These are phyloP conservation scores for Phytopythium ostracodes DNA, from an alignment of 352 stramenopile genomes.

Conservation along the genomic window DNA sequence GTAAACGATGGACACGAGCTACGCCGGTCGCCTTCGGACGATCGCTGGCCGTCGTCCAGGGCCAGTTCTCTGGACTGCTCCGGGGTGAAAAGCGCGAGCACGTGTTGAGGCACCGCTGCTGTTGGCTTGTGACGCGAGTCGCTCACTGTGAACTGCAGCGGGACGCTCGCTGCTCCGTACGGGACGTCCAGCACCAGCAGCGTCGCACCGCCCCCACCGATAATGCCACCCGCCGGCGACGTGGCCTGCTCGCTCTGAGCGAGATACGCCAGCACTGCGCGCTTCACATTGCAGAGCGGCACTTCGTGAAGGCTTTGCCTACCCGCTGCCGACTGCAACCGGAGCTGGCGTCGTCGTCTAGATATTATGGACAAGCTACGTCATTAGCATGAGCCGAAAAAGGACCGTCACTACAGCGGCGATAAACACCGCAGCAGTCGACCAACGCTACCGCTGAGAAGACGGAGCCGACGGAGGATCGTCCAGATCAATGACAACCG, in stretches of 20 bases:
- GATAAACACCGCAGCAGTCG: background rate
- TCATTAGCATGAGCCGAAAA: background rate
- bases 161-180: background rate
- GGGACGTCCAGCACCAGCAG: conserved; percentile 6
- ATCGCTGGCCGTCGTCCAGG: background rate
- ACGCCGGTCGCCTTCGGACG: background rate
- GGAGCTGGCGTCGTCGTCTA: background rate
- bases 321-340: background rate
- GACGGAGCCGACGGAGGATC: too few relatives aligned
- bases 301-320: conserved; percentile 18
- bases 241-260: background rate
- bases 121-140: background rate
- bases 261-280: conserved; percentile 18
- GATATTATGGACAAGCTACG: background rate
- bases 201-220: background rate
- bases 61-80: background rate
- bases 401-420: too few relatives aligned
- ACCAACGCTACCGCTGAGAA: background rate
- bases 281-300: conserved; percentile 31
- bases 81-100: conserved; percentile 15
- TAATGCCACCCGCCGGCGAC: background rate
- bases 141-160: conserved; percentile 3
- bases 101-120: background rate
- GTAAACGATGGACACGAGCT: background rate
- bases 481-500: conserved; percentile 4